Conservation (phyloP, 805 yeast genomes). For the Nakazawaea wickerhamii region DNA sequence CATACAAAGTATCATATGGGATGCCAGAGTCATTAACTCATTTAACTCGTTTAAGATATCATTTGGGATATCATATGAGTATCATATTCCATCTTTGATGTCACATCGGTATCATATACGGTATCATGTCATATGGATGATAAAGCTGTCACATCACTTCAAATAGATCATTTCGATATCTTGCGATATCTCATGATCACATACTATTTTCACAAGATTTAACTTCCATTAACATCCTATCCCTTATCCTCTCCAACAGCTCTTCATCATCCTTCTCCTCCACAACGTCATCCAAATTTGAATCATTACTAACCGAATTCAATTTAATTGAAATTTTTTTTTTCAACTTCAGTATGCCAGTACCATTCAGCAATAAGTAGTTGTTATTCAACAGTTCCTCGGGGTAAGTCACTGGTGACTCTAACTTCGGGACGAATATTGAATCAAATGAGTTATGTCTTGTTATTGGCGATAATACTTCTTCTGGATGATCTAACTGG, state of each 20-base stretch:
- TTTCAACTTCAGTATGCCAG: constrained; percentile 4
- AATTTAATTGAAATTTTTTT: background rate
- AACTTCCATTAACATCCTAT: constrained; percentile 10
- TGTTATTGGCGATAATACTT: constrained; percentile 25
- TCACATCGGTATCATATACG: no score
- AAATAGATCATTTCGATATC: background rate
- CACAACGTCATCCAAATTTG: constrained; percentile 7
- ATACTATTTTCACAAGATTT: constrained; percentile 9
- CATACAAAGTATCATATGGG: no score
- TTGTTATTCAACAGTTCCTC: constrained; percentile 2
- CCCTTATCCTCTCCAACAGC: constrained; percentile 3
- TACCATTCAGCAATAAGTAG: constrained; percentile 10
- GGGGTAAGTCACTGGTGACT: background rate
- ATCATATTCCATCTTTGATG: no score
- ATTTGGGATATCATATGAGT: no score
- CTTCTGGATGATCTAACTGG: constrained; percentile 41
- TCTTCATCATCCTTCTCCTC: constrained; percentile 11
- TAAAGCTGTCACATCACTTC: no score
- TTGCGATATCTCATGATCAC: background rate
- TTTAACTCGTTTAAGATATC: no score
- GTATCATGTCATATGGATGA: no score
- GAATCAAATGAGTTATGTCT: constrained; percentile 8
- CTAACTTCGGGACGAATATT: background rate
- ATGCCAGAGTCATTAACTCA: no score
- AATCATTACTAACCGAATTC: no score